Percentiles rank a stretch among this genome's conserved stretches.
Conservation (phyloP, 2,329 filamentous ascomycete genomes). For the Metarhizium album region DNA sequence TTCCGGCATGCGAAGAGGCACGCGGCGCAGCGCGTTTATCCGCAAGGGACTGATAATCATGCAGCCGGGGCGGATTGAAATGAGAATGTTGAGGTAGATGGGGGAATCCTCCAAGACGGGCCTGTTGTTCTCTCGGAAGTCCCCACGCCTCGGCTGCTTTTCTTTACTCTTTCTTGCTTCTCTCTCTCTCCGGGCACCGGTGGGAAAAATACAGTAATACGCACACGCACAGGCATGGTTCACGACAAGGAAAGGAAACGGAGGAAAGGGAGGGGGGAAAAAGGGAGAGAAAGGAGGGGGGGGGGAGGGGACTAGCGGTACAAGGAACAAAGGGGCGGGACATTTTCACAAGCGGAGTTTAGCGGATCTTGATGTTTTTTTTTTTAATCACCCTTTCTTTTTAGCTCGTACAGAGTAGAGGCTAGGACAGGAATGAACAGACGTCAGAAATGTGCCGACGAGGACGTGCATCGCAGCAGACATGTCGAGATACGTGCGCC, state of each 20-base stretch:
- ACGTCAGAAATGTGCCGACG: too few relatives aligned
- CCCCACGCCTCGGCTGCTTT: neutral
- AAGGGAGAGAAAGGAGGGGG: too few relatives aligned
- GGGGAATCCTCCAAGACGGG: too few relatives aligned
- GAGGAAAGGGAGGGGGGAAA: too few relatives aligned
- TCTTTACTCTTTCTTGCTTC: neutral
- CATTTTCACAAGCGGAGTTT: slow-evolving; percentile 7
- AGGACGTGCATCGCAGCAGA: too few relatives aligned
- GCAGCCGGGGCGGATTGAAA: neutral
- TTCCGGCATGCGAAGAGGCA: neutral
- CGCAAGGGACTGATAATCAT: neutral
- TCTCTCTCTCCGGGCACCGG: neutral
- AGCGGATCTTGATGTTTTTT: slow-evolving; percentile 6
- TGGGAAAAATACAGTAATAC: slow-evolving; percentile 5
- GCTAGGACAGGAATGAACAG: neutral
- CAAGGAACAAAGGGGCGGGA: neutral
- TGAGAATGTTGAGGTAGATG: neutral
- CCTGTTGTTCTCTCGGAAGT: neutral
- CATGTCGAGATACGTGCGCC: too few relatives aligned
- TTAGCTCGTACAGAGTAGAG: neutral
- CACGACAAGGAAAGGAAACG: neutral
- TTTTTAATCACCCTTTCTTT: slow-evolving; percentile 1
- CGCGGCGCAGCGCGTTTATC: neutral
- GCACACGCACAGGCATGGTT: slow-evolving; percentile 4
- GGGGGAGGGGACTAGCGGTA: neutral